Evolutionary conservation across 1,139 yeast species (phyloP).

Genomic region (Debaryomyces robertsiae): DNA sequence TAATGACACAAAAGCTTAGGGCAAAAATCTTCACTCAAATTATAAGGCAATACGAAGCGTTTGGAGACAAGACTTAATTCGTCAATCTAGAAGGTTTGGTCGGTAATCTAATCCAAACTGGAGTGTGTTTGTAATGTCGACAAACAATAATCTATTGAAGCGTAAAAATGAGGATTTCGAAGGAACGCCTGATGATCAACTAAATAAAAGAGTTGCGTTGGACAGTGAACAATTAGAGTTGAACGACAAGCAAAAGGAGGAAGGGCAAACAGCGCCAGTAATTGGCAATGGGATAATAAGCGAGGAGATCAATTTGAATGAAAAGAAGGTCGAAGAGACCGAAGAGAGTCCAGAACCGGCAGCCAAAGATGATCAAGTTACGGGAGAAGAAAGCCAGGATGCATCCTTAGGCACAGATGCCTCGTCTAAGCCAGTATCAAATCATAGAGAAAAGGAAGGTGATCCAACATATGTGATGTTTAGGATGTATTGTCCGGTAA

Average conservation of each 20-base stretch:
- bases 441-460: constrained; percentile 40
- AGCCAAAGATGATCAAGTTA: constrained; percentile 10
- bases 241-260: constrained; percentile 39
- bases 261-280: constrained; percentile 46
- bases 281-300: constrained; percentile 18
- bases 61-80: not conserved
- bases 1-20: constrained; percentile 6
- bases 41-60: not conserved
- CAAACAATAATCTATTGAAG: constrained; percentile 48
- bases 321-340: constrained; percentile 11
- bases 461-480: constrained; percentile 65
- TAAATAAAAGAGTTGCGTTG: constrained; percentile 68
- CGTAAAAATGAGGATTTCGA: constrained; percentile 68
- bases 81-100: constrained; percentile 4
- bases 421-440: constrained; percentile 24
- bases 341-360: constrained; percentile 8
- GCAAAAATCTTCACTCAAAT: constrained; percentile 8
- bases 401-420: constrained; percentile 8
- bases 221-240: constrained; percentile 53
- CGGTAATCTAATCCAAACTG: constrained; percentile 1
- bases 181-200: constrained; percentile 32
- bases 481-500: constrained; percentile 76
- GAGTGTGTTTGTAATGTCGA: constrained; percentile 18
- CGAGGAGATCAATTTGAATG: constrained; percentile 22
- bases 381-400: constrained; percentile 9